Evolutionary conservation across 2,329 filamentous ascomycete genomes (phyloP).

Genomic region (Fusarium sp.): DNA sequence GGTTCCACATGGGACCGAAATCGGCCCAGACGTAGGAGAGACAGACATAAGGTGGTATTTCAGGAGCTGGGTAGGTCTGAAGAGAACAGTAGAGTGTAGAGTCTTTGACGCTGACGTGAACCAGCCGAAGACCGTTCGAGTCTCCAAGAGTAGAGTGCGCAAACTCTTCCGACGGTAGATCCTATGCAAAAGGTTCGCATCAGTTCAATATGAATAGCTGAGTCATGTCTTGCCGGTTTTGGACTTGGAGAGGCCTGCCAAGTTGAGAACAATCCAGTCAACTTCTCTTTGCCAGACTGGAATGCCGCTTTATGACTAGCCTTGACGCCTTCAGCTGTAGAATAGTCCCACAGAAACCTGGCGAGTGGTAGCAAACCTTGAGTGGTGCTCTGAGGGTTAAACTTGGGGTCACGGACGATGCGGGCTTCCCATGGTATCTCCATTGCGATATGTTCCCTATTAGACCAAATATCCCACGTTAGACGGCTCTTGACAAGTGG

Average conservation of each 20-base stretch:
- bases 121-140: neutral
- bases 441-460: neutral
- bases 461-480: too few species aligned
- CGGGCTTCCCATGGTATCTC: slow-evolving; percentile 19
- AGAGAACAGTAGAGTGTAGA: neutral
- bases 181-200: neutral
- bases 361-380: neutral
- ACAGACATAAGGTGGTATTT: slow-evolving; percentile 14
- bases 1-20: slow-evolving; percentile 19
- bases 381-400: neutral
- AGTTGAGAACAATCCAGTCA: neutral
- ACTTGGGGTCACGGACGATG: slow-evolving; percentile 11
- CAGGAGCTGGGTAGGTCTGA: neutral
- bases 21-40: slow-evolving; percentile 26
- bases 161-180: neutral
- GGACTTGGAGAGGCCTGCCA: neutral
- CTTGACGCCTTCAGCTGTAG: slow-evolving; percentile 18
- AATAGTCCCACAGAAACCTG: slow-evolving; percentile 8
- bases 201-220: too few species aligned
- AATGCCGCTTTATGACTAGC: slow-evolving; percentile 6
- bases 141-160: slow-evolving; percentile 1
- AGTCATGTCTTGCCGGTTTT: neutral
- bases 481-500: too few species aligned
- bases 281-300: slow-evolving; percentile 4
- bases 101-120: neutral